Conservation (phyloP, 768 basidiomycete genomes). For the Ramaria rubella region DNA sequence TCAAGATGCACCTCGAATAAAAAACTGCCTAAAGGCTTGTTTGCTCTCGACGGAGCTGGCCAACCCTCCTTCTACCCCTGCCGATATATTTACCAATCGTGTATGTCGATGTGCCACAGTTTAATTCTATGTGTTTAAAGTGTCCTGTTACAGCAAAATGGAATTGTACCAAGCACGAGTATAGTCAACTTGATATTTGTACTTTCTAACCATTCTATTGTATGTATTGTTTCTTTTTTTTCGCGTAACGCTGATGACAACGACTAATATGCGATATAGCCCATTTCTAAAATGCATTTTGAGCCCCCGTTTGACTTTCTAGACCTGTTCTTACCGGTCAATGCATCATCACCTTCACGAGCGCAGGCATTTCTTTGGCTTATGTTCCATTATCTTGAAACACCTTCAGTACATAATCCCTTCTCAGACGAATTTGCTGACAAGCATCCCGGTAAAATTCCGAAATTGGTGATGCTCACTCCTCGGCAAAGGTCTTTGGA, state of each 20-base stretch:
- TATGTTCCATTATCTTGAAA: constrained; percentile 75
- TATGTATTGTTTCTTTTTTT: constrained; percentile 32
- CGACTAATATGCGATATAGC: constrained; percentile 6
- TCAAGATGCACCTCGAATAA: constrained; percentile 75
- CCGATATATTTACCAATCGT: constrained; percentile 47
- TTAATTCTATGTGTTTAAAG: constrained; percentile 9
- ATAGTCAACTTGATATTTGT: constrained; percentile 70
- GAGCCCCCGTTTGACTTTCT: constrained; percentile 49
- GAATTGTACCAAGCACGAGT: constrained; percentile 66
- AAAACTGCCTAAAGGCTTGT: constrained; percentile 62
- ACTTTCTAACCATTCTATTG: constrained; percentile 61
- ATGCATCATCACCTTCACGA: constrained; percentile 63
- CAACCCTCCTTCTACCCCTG: constrained; percentile 47
- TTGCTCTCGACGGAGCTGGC: constrained; percentile 45
- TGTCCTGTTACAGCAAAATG: constrained; percentile 36
- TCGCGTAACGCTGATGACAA: neutral
- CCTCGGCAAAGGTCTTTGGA: constrained; percentile 50
- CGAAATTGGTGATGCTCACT: constrained; percentile 41
- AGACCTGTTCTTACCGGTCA: constrained; percentile 78
- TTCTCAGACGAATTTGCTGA: constrained; percentile 64
- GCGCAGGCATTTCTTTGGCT: constrained; percentile 80
- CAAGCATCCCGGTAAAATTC: constrained; percentile 54
- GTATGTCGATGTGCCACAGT: constrained; percentile 32
- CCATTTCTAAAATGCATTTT: constrained; percentile 31
- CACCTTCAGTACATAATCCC: constrained; percentile 51